Percentiles rank a stretch among this genome's conserved stretches.
Conservation (phyloP, 2,329 filamentous ascomycete genomes). For the Akanthomyces uredinophilus region DNA sequence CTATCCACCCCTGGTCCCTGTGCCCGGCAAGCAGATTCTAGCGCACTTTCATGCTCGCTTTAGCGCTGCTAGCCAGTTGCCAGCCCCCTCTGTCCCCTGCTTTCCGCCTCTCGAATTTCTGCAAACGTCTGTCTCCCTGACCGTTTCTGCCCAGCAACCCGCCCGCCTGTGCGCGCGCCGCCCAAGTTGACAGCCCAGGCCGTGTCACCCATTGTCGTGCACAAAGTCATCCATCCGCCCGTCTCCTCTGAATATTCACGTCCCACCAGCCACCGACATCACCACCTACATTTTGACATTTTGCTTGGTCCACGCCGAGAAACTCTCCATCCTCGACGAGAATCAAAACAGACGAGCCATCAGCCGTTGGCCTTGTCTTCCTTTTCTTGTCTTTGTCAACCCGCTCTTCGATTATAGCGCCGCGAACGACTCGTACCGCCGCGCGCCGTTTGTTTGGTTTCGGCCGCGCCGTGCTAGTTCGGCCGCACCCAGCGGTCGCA, state of each 20-base stretch:
- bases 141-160: background rate
- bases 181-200: background rate
- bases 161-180: background rate
- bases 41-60: background rate
- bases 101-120: slow-evolving; percentile 1
- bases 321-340: background rate
- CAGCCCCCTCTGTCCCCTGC: background rate
- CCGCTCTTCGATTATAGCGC: background rate
- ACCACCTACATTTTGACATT: background rate
- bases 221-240: background rate
- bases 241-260: background rate
- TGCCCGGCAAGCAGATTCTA: background rate
- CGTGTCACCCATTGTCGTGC: background rate
- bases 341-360: background rate
- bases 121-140: background rate
- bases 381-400: background rate
- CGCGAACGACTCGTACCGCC: background rate
- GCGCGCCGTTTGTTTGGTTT: slow-evolving; percentile 6
- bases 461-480: background rate
- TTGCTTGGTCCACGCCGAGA: background rate
- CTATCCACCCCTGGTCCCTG: too few species aligned
- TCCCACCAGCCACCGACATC: background rate
- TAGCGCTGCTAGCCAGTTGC: too few species aligned
- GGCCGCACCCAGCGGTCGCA: background rate
- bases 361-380: background rate